Evolutionary conservation across 768 basidiomycete species (phyloP), one percentile per base, ranked within the genome.

Genomic region (Macrocybe gigantea): DNA sequence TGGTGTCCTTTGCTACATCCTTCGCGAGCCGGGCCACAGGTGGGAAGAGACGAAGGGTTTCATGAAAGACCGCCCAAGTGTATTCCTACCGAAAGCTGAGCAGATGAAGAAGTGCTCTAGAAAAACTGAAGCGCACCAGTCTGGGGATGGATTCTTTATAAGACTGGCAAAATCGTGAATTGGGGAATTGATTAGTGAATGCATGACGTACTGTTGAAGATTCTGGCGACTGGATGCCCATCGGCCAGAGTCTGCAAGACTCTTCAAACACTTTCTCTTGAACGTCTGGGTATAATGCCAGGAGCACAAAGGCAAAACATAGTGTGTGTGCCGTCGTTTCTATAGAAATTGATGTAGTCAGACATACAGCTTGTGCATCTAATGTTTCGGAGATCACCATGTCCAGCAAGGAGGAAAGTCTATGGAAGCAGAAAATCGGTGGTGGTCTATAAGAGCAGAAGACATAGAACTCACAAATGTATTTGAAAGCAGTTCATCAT

Each of bases 241-340:
- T 53, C 7, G 74, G 73, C 70, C 75, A 77, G n/a, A 73, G 37
- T 11, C 41, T 47, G 6, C 44, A 33, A 5, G 67, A 56, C 45
- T 80, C 76, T 33, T 73, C 64, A 41, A 67, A 70, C 0, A 81
- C 53, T 46, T 65, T 73, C 29, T 68, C 59, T 53, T 82, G 80
- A 32, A 64, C 63, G 0, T 74, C 73, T 2, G 78, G 77, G 53
- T 79, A 60, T 9, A 79, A 60, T 4, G 80, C 79, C 6, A 82
- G 59, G 8, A 75, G 60, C 0, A 56, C 60, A 10, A 78, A 48
- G 1, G 68, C 64, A 48, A 77, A 77, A 35, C 63, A 62, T 4
- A 77, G 61, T 0, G 74, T 62, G 50, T 77, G 70, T 5, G 76
- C 66, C 1, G 73, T 66, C 0, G 76, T 79, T 59, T 78, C 75